These are phyloP conservation scores for Globisporangium megalacanthum DNA, from an alignment of 352 stramenopile genomes.

Conservation along the genomic window DNA sequence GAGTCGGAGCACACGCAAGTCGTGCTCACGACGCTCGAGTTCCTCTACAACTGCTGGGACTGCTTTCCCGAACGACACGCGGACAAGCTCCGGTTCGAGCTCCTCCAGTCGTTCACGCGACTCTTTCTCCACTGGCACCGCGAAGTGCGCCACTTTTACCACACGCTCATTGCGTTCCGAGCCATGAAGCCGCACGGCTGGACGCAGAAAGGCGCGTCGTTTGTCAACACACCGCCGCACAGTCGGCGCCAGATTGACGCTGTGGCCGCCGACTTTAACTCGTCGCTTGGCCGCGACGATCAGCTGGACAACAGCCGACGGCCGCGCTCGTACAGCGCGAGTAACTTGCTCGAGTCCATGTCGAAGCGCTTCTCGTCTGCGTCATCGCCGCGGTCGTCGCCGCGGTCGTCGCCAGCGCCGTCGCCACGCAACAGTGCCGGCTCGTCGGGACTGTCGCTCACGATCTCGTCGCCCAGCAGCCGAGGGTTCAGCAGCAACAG, in stretches of 20 bases:
- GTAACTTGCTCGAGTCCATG: conserved; percentile 79
- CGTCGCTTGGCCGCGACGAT: conserved; percentile 68
- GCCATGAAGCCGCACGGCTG: conserved; percentile 84
- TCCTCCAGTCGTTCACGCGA: conserved; percentile 71
- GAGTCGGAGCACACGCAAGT: conserved; percentile 84
- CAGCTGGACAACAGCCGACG: conserved; percentile 42
- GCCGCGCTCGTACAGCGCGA: conserved; percentile 76
- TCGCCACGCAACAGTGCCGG: conserved; percentile 28
- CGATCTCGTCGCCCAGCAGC: conserved; percentile 72
- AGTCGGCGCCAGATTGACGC: conserved; percentile 84
- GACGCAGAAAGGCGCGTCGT: conserved; percentile 80
- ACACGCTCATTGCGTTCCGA: conserved; percentile 80
- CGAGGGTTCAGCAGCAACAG: conserved; percentile 52
- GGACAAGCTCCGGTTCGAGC: conserved; percentile 79
- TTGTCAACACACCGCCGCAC: conserved; percentile 84
- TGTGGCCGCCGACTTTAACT: conserved; percentile 83
- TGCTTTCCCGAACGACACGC: conserved; percentile 85
- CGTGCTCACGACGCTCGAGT: conserved; percentile 81
- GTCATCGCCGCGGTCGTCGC: conserved; percentile 62
- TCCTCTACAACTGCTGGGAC: conserved; percentile 89
- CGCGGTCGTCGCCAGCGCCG: conserved; percentile 48
- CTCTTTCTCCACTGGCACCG: conserved; percentile 86
- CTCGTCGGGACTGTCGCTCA: conserved; percentile 40
- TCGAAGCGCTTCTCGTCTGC: conserved; percentile 64
- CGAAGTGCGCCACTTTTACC: conserved; percentile 85